Conservation (phyloP, 768 basidiomycete genomes). For the Mycena belliarum region DNA sequence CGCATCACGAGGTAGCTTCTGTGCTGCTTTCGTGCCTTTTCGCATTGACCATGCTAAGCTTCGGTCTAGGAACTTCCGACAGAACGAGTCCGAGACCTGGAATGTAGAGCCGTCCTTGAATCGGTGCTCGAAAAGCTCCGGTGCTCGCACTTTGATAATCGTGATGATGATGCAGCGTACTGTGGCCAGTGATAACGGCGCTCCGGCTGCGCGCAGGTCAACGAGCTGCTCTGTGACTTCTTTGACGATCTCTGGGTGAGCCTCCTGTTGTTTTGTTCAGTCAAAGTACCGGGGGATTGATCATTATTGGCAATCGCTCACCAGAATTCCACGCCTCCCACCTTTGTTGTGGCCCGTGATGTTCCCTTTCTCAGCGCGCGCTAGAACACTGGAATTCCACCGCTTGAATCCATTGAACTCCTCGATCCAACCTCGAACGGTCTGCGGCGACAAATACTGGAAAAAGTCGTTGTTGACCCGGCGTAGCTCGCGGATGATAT, state of each 20-base stretch:
- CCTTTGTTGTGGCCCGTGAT: constrained; percentile 11
- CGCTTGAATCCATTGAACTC: not conserved
- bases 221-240: not conserved
- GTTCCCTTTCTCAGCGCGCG: constrained; percentile 7
- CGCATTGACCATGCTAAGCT: constrained; percentile 24
- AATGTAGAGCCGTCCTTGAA: not conserved
- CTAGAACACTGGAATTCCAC: not conserved
- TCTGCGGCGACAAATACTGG: not conserved
- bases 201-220: not conserved
- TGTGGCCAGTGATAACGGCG: not conserved
- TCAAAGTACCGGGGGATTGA: not conserved
- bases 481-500: not conserved
- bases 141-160: not conserved
- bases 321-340: constrained; percentile 8
- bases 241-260: not conserved
- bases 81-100: not conserved
- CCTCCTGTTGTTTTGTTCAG: not conserved
- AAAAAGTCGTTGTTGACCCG: not conserved
- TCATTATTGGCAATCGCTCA: constrained; percentile 6
- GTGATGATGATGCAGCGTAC: not conserved
- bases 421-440: constrained; percentile 11
- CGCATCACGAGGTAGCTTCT: constrained; percentile 29
- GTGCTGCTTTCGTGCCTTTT: constrained; percentile 28
- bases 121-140: not conserved
- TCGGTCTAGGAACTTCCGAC: constrained; percentile 17